These are phyloP conservation scores for Zygosaccharomyces sapae DNA, from an alignment of 1,139 yeast species.

Conservation along the genomic window DNA sequence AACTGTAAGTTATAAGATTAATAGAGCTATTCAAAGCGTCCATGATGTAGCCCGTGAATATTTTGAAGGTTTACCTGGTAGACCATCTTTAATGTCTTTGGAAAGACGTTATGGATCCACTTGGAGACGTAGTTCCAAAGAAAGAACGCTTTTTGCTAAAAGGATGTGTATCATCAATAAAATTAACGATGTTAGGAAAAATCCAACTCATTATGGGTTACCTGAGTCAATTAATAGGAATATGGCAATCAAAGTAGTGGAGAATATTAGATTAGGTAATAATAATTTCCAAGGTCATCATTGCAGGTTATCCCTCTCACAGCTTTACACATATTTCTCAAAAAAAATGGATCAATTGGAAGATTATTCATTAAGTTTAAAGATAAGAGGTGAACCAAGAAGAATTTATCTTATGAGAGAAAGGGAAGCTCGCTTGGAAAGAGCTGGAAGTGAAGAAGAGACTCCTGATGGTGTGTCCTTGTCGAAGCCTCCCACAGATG, in stretches of 20 bases:
- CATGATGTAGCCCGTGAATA: conserved; percentile 31
- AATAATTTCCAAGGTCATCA: conserved; percentile 22
- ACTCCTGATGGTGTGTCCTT: neutral
- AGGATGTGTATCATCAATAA: conserved; percentile 29
- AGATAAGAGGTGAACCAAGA: conserved; percentile 20
- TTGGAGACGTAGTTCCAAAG: conserved; percentile 29
- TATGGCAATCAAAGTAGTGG: conserved; percentile 27
- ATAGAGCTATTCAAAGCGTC: conserved; percentile 27
- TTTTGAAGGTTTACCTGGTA: conserved; percentile 30
- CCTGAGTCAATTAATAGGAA: conserved; percentile 20
- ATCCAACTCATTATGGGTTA: conserved; percentile 24
- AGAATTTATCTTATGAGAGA: conserved; percentile 17
- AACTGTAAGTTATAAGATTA: conserved; percentile 21
- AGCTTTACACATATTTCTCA: conserved; percentile 29
- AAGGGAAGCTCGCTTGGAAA: conserved; percentile 14
- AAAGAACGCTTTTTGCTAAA: conserved; percentile 30
- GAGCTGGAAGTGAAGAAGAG: neutral
- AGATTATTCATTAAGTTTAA: conserved; percentile 25
- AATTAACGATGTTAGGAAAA: conserved; percentile 22
- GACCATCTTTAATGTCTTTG: conserved; percentile 28
- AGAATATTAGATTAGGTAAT: conserved; percentile 31
- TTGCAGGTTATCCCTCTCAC: conserved; percentile 25
- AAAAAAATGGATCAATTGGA: conserved; percentile 23
- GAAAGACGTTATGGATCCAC: conserved; percentile 32
- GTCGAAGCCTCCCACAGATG: neutral